Evolutionary conservation across 2,329 filamentous ascomycete genomes (phyloP).

Genomic region (Talaromyces funiculosus): DNA sequence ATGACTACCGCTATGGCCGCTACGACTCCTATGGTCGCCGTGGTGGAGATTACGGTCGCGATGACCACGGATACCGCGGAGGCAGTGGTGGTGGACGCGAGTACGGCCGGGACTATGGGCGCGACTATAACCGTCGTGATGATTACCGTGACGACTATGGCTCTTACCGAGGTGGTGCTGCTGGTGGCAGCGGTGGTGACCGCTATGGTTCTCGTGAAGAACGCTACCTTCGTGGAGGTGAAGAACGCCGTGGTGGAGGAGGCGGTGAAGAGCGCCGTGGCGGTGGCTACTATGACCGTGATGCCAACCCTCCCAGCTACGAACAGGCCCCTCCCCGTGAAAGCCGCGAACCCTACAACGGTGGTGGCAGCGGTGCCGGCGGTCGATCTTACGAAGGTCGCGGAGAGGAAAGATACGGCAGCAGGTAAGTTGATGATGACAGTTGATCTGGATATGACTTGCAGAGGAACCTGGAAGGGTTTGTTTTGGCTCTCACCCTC

Average conservation of each 20-base stretch:
- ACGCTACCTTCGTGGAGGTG: slow-evolving; percentile 21
- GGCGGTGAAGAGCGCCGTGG: slow-evolving; percentile 38
- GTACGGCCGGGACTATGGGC: slow-evolving; percentile 49
- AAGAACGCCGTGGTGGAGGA: slow-evolving; percentile 43
- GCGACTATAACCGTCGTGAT: slow-evolving; percentile 41
- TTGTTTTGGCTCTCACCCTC: slow-evolving; percentile 16
- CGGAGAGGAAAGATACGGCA: slow-evolving; percentile 35
- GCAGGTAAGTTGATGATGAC: slow-evolving; percentile 33
- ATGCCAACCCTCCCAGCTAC: slow-evolving; percentile 46
- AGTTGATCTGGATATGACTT: slow-evolving; percentile 10
- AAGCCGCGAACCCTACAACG: slow-evolving; percentile 30
- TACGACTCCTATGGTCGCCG: slow-evolving; percentile 56
- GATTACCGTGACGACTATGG: slow-evolving; percentile 43
- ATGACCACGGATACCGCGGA: slow-evolving; percentile 50
- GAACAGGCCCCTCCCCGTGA: slow-evolving; percentile 28
- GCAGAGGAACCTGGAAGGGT: slow-evolving; percentile 16
- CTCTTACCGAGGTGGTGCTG: slow-evolving; percentile 40
- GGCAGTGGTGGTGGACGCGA: slow-evolving; percentile 42
- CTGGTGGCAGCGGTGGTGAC: slow-evolving; percentile 45
- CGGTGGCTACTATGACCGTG: slow-evolving; percentile 50
- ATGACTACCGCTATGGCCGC: slow-evolving; percentile 39
- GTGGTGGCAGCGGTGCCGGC: slow-evolving; percentile 29
- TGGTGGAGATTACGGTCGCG: slow-evolving; percentile 53
- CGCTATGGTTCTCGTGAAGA: slow-evolving; percentile 20
- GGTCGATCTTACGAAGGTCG: slow-evolving; percentile 35